Evolutionary conservation across 2,329 filamentous ascomycete species (phyloP).

Genomic region (Sporothrix inflata): DNA sequence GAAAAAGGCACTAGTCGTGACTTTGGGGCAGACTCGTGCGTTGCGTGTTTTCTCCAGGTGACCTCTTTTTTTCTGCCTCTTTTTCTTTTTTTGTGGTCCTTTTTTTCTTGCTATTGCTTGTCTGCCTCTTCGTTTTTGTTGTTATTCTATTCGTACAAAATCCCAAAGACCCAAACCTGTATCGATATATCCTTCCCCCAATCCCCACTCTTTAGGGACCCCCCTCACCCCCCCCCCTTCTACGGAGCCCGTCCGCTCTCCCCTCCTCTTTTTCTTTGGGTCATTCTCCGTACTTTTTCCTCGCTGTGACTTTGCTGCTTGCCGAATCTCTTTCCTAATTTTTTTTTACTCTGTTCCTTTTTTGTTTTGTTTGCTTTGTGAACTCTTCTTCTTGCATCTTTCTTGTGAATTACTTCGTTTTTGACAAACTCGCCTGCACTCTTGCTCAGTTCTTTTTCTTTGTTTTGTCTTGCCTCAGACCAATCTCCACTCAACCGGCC

Average conservation of each 20-base stretch:
- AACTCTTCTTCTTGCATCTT: constrained; percentile 3
- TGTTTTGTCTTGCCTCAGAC: constrained; percentile 25
- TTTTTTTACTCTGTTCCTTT: not conserved
- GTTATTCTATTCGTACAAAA: constrained; percentile 16
- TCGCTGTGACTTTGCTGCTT: constrained; percentile 8
- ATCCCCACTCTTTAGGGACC: constrained; percentile 28
- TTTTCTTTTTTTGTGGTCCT: not conserved
- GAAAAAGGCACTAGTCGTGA: constrained; percentile 2
- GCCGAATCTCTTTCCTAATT: constrained; percentile 26
- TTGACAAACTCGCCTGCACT: not conserved
- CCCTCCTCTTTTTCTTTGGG: constrained; percentile 2
- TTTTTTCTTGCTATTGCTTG: not conserved
- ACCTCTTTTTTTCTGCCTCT: not conserved
- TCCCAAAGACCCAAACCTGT: not conserved
- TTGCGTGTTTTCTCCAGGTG: constrained; percentile 22
- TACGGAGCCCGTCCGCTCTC: not conserved
- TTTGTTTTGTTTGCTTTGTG: constrained; percentile 8
- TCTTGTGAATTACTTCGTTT: constrained; percentile 14
- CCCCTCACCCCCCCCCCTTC: not conserved
- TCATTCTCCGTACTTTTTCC: constrained; percentile 17
- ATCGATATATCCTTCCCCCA: constrained; percentile 18
- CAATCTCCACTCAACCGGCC: constrained; percentile 33
- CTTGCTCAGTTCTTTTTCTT: not conserved
- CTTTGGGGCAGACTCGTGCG: constrained; percentile 20
- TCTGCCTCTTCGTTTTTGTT: constrained; percentile 2